Evolutionary conservation across 345 rosid genomes (phyloP).

Genomic region (Rhizophora mangle): DNA sequence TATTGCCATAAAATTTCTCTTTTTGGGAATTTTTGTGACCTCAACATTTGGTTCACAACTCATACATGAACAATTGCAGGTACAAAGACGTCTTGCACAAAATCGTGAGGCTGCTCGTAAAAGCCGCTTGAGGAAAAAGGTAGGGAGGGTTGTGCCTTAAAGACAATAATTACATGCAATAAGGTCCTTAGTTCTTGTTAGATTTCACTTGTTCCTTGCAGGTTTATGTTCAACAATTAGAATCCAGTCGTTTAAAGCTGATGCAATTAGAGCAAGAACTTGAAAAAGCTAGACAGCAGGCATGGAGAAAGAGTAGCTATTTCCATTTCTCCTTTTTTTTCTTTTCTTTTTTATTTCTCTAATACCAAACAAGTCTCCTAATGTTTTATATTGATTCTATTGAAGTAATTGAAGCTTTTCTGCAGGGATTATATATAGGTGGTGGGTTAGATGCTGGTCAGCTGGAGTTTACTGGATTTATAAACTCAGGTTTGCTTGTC

Average conservation of each 20-base stretch:
- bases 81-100: constrained; percentile 90
- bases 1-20: too few species aligned
- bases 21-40: not conserved
- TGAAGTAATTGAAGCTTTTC: constrained; percentile 5
- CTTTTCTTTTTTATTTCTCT: not conserved
- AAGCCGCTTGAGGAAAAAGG: constrained; percentile 95
- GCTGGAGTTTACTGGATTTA: constrained; percentile 46
- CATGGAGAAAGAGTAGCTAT: constrained; percentile 17
- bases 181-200: constrained; percentile 8
- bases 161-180: not conserved
- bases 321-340: not conserved
- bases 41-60: constrained; percentile 4
- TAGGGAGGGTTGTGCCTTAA: constrained; percentile 20
- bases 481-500: constrained; percentile 60
- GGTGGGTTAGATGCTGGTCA: constrained; percentile 48
- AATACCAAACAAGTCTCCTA: not conserved
- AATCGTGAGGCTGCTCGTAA: constrained; percentile 99
- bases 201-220: not conserved
- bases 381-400: not conserved
- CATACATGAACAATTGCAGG: constrained; percentile 33
- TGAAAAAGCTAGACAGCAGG: constrained; percentile 79
- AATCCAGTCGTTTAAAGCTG: constrained; percentile 82
- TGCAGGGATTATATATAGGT: constrained; percentile 62
- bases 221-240: constrained; percentile 93
- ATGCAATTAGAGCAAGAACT: constrained; percentile 87